A percentile compares a stretch with the other conserved stretches of the same genome.
Conservation (phyloP, 176 grass and related monocot species). For the Neostapfia colusana region DNA sequence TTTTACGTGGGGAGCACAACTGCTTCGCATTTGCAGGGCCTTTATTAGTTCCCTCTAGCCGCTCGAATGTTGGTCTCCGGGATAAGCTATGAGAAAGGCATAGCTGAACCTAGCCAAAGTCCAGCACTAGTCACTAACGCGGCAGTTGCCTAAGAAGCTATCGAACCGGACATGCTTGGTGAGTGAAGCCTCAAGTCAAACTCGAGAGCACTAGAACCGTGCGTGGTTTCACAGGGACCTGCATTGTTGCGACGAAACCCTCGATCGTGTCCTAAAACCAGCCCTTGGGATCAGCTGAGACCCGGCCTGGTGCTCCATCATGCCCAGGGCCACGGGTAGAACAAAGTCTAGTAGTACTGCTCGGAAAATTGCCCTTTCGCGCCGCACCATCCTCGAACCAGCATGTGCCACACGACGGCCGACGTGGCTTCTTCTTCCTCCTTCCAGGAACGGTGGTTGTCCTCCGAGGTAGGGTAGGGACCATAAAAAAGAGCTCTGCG, state of each 20-base stretch:
- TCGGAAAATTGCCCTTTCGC: neutral
- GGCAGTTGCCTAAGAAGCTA: neutral
- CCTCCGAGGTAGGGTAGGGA: neutral
- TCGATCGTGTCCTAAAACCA: neutral
- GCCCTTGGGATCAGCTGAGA: neutral
- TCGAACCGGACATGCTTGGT: neutral
- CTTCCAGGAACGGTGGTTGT: neutral
- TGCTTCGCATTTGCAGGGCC: neutral
- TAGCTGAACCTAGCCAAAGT: neutral
- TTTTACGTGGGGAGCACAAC: slow-evolving; percentile 1
- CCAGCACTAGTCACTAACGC: neutral
- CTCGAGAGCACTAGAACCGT: neutral
- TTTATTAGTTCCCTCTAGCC: neutral
- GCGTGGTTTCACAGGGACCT: too few species aligned
- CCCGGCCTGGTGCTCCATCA: neutral
- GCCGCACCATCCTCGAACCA: neutral
- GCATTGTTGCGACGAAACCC: neutral
- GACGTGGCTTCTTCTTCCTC: neutral
- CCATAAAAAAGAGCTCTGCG: neutral
- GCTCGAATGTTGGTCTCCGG: neutral
- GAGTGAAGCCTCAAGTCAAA: neutral
- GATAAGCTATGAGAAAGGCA: neutral
- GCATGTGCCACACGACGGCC: neutral
- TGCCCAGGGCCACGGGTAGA: neutral
- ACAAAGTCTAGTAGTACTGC: neutral